Evolutionary conservation across 495 filamentous ascomycete genomes (phyloP).

Genomic region (Xylaria castorea): DNA sequence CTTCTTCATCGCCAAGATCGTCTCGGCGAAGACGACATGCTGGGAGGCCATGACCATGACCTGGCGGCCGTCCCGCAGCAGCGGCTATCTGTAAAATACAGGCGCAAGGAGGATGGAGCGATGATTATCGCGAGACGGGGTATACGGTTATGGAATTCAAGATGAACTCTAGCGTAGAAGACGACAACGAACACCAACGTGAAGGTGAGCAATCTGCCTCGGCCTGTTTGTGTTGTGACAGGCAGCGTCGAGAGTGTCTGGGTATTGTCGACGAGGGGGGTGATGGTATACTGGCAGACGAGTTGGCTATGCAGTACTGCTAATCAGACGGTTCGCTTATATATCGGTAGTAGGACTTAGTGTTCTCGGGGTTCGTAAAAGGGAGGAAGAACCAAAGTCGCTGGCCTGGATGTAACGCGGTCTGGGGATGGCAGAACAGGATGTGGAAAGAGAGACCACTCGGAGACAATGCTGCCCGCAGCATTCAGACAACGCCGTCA

Average conservation of each 20-base stretch:
- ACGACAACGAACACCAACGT: not conserved
- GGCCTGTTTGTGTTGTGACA: constrained; percentile 1
- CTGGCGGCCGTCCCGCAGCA: constrained; percentile 22
- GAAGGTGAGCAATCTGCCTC: not conserved
- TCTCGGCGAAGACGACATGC: constrained; percentile 72
- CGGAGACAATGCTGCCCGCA: constrained; percentile 25
- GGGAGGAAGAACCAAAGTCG: not conserved
- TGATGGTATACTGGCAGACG: constrained; percentile 1
- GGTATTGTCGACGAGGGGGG: not conserved
- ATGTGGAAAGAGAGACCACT: constrained; percentile 19
- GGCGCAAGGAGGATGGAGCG: not conserved
- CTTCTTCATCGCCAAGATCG: constrained; percentile 78
- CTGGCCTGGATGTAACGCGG: not conserved
- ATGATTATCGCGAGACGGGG: not conserved
- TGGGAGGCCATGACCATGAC: constrained; percentile 70
- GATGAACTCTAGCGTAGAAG: not conserved
- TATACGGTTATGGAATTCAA: not conserved
- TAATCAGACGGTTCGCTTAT: not conserved
- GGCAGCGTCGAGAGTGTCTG: constrained; percentile 1
- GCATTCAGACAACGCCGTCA: constrained; percentile 11
- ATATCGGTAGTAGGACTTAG: not conserved
- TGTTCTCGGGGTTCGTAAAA: not conserved
- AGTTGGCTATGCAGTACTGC: not conserved
- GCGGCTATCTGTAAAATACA: constrained; percentile 14
- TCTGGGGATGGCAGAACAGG: constrained; percentile 18